Evolutionary conservation across 2,329 filamentous ascomycete species (phyloP), one percentile per base, ranked within the genome.

Genomic region (Paracoccidioides brasiliensis): DNA sequence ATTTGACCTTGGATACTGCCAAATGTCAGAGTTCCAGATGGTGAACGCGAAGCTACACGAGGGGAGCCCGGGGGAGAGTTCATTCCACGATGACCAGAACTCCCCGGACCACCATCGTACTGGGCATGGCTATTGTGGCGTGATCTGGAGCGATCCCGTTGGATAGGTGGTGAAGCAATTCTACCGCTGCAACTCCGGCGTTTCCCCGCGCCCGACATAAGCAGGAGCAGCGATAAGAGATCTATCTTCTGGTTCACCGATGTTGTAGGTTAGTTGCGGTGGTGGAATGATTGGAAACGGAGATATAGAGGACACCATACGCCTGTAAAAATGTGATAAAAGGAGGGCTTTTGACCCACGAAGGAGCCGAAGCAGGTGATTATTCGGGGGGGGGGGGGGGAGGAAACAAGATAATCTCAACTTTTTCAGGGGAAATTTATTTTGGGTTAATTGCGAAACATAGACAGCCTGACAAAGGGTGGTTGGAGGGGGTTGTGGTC

Each of bases 161-260:
- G 3, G 5, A 12, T 8, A 22, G 33, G 32, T 52, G 54, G 15
- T 5, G 3, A n/a, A 32, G 3, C 14, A 1, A 10, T 9, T 12
- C 53, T 9, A 28, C 38, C 5, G 50, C 55, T 7, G 28, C 32
- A 35, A 14, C 54, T 52, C 33, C 59, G 59, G 3, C 57, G 51
- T 37, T 60, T 60, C 2, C 52, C 55, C 2, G 57, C 57, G 2
- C 59, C 59, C 22, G 22, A 22, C 22, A 22, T 22, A 22, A 22
- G 22, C 22, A 22, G 22, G 2, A 22, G 22, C 22, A 22, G 22
- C 22, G 22, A 22, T 22, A 22, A 22, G 42, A 44, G 14, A 32
- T 30, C 5, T 14, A 32, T 30, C 5, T 14, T 51, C 37, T 51
- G 35, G 45, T 4, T 14, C 35, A 49, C 32, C 45, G 35, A 37